A percentile compares a stretch with the other conserved stretches of the same genome.
Conservation (phyloP, 192 early-diverging fungal genomes). For the Kappamyces sp. region DNA sequence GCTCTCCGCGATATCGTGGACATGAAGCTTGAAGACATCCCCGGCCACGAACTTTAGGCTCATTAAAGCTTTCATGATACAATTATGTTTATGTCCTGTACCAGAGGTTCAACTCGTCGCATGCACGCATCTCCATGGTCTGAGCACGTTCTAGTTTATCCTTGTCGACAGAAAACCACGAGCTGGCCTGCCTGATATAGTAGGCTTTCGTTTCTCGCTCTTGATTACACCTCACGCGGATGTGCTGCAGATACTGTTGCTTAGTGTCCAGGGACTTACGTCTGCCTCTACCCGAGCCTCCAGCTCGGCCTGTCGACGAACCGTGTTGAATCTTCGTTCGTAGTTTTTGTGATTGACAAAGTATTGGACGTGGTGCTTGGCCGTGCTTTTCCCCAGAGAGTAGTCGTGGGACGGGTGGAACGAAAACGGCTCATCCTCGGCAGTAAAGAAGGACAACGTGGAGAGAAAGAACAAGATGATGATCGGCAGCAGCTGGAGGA, state of each 20-base stretch:
- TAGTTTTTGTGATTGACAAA: slow-evolving; percentile 68
- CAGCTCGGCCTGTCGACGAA: slow-evolving; percentile 52
- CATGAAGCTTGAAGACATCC: slow-evolving; percentile 56
- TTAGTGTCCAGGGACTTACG: slow-evolving; percentile 18
- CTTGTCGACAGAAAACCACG: slow-evolving; percentile 68
- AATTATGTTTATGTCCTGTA: slow-evolving; percentile 18
- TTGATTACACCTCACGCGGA: slow-evolving; percentile 59
- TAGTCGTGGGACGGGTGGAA: slow-evolving; percentile 52
- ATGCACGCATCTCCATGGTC: slow-evolving; percentile 56
- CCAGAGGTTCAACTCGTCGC: slow-evolving; percentile 62
- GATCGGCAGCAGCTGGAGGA: slow-evolving; percentile 73
- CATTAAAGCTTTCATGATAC: background rate
- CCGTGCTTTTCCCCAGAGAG: slow-evolving; percentile 49
- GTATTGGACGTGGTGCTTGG: slow-evolving; percentile 61
- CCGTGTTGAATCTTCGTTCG: slow-evolving; percentile 28
- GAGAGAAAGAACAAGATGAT: slow-evolving; percentile 71
- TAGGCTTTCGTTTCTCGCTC: slow-evolving; percentile 57
- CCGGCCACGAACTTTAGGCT: slow-evolving; percentile 28
- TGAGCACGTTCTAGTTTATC: slow-evolving; percentile 60
- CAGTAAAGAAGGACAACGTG: slow-evolving; percentile 38
- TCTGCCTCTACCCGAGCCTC: slow-evolving; percentile 68
- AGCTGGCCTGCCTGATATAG: slow-evolving; percentile 54
- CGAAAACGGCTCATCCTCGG: slow-evolving; percentile 49
- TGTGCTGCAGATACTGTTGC: slow-evolving; percentile 52
- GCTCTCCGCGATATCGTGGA: slow-evolving; percentile 67